These are phyloP conservation scores for Beta macrorhiza DNA, from an alignment of 179 eudicot species.

Conservation along the genomic window DNA sequence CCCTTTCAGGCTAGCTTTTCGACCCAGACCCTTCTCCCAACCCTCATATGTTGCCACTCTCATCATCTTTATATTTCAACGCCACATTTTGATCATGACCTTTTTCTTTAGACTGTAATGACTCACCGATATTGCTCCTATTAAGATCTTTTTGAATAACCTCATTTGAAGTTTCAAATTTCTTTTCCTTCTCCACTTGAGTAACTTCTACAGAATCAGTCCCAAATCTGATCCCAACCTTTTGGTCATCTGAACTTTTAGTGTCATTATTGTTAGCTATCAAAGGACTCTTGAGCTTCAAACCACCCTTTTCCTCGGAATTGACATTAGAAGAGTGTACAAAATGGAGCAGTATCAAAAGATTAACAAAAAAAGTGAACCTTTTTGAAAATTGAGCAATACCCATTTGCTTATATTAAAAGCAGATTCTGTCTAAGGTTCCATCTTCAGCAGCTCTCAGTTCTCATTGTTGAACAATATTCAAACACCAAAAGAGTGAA, in stretches of 20 bases:
- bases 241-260: slow-evolving; percentile 25
- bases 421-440: no score
- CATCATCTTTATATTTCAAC: slow-evolving; percentile 9
- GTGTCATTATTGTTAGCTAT: slow-evolving; percentile 9
- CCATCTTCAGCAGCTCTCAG: no score
- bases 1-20: slow-evolving; percentile 16
- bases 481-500: no score
- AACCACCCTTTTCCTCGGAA: slow-evolving; percentile 33
- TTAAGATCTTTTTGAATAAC: slow-evolving; percentile 17
- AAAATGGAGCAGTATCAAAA: slow-evolving; percentile 29
- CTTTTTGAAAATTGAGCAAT: slow-evolving; percentile 24
- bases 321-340: slow-evolving; percentile 24
- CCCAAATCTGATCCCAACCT: slow-evolving; percentile 19
- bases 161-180: slow-evolving; percentile 22
- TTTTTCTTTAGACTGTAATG: slow-evolving; percentile 15
- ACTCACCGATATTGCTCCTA: slow-evolving; percentile 24
- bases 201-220: slow-evolving; percentile 12
- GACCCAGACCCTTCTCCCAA: slow-evolving; percentile 19
- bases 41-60: slow-evolving; percentile 23
- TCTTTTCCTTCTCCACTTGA: slow-evolving; percentile 17
- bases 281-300: slow-evolving; percentile 21
- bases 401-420: no score
- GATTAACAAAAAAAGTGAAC: slow-evolving; percentile 28
- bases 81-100: slow-evolving; percentile 22
- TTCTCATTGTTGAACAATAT: no score